Percentiles rank a stretch among this genome's conserved stretches.
These are phyloP conservation scores for Cercospora canescens DNA, from an alignment of 2,329 filamentous ascomycete species.

Conservation along the genomic window DNA sequence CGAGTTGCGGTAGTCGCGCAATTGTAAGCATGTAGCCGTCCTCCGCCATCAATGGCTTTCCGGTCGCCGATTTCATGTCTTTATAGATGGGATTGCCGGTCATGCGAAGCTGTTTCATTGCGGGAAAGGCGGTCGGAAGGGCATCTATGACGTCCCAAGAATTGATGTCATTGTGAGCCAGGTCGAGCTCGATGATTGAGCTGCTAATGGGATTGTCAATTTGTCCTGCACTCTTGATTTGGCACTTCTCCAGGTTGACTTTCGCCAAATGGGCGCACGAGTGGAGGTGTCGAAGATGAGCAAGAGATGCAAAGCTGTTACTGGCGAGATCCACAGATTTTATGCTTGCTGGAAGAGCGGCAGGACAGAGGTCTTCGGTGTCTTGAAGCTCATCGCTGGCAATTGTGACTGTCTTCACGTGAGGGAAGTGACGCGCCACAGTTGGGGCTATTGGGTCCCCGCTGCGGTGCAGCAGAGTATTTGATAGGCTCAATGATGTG, in stretches of 20 bases:
- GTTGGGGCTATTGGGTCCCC: constrained; percentile 43
- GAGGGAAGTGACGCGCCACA: constrained; percentile 52
- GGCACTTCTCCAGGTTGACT: constrained; percentile 72
- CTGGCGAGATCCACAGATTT: constrained; percentile 69
- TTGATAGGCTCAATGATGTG: constrained; percentile 47
- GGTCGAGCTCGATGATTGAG: constrained; percentile 43
- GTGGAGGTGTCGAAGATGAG: constrained; percentile 59
- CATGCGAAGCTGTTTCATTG: constrained; percentile 72
- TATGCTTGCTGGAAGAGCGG: constrained; percentile 53
- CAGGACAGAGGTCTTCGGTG: constrained; percentile 30
- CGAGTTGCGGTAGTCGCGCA: constrained; percentile 68
- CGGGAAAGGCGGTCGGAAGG: constrained; percentile 68
- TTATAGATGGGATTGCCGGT: constrained; percentile 84
- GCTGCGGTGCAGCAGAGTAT: constrained; percentile 45
- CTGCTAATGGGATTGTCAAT: constrained; percentile 27
- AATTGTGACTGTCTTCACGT: constrained; percentile 54
- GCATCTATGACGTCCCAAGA: constrained; percentile 74
- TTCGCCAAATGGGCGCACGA: constrained; percentile 55
- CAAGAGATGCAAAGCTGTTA: constrained; percentile 65
- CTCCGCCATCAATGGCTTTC: constrained; percentile 58
- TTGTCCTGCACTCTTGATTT: constrained; percentile 52
- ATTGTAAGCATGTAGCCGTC: constrained; percentile 89
- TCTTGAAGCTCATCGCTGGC: constrained; percentile 40
- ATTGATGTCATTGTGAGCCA: constrained; percentile 47
- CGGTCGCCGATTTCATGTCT: constrained; percentile 46